phyloP scores from a whole-genome alignment of 2,329 filamentous ascomycete species.

The Colletotrichum noveboracense region DNA sequence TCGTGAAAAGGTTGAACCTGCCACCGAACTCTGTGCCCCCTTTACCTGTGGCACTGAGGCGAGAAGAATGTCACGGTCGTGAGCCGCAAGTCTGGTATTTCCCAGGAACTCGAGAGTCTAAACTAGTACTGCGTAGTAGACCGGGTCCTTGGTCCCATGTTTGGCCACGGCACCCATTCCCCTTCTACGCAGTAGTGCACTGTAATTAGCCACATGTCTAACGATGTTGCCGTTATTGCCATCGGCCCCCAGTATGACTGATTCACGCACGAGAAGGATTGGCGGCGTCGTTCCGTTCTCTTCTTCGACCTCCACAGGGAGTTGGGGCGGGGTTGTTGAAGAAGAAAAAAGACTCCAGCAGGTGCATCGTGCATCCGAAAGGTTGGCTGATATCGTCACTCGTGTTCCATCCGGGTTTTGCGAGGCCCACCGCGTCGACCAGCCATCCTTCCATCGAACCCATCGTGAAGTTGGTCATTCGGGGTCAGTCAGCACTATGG shows the following conservation, averaged over 20 bases:
- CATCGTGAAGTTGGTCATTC: neutral
- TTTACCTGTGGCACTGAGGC: neutral
- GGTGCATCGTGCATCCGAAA: neutral
- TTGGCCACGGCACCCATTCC: neutral
- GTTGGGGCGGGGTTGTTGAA: neutral
- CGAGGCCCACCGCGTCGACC: constrained; percentile 12
- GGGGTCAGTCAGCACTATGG: neutral
- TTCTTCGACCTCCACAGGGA: neutral
- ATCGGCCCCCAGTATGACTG: neutral
- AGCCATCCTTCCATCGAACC: neutral
- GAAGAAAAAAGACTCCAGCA: neutral
- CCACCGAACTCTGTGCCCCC: neutral
- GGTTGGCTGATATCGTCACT: constrained; percentile 12
- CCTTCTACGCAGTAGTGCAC: neutral
- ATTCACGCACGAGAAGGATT: neutral
- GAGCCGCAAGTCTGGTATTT: neutral
- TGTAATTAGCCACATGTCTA: neutral
- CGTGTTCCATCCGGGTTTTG: constrained; percentile 10
- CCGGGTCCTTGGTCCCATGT: neutral
- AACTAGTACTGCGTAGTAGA: neutral
- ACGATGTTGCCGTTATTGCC: neutral
- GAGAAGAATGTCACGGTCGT: neutral
- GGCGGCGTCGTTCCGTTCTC: neutral
- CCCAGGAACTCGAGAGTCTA: neutral
- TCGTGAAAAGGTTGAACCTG: neutral